Conservation (phyloP, 129 eudicot genomes). For the Centrapalus pauciflorus region DNA sequence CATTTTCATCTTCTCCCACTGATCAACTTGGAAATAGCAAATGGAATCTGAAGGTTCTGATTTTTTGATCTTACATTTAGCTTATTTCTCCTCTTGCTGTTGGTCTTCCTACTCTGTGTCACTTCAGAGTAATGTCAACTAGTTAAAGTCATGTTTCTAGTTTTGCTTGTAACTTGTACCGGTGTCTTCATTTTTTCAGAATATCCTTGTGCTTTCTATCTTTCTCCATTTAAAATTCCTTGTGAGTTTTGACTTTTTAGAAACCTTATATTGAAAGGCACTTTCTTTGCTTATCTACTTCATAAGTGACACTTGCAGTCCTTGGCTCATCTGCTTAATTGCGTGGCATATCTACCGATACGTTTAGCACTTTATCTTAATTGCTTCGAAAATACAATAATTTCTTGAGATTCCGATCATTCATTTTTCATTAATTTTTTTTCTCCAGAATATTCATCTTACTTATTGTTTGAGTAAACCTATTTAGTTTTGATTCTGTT, state of each 20-base stretch:
- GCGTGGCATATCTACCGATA: neutral
- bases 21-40: constrained; percentile 96
- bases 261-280: neutral
- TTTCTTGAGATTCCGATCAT: neutral
- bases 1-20: constrained; percentile 81
- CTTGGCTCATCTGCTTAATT: neutral
- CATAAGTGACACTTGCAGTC: constrained; percentile 1
- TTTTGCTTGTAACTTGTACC: neutral
- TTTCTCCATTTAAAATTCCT: too few species aligned
- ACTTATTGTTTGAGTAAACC: neutral
- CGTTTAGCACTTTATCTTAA: neutral
- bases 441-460: neutral
- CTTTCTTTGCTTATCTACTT: neutral
- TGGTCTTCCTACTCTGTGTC: neutral
- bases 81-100: neutral
- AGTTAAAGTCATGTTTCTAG: neutral
- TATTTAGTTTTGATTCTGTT: neutral
- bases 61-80: neutral
- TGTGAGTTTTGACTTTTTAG: too few species aligned
- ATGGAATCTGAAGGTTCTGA: constrained; percentile 87
- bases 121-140: too few species aligned
- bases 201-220: too few species aligned
- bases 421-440: neutral
- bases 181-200: neutral
- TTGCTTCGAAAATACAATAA: neutral